A percentile compares a stretch with the other conserved stretches of the same genome.
phyloP scores from a whole-genome alignment of 768 basidiomycete genomes.

The Leccinum subgranulosum region DNA sequence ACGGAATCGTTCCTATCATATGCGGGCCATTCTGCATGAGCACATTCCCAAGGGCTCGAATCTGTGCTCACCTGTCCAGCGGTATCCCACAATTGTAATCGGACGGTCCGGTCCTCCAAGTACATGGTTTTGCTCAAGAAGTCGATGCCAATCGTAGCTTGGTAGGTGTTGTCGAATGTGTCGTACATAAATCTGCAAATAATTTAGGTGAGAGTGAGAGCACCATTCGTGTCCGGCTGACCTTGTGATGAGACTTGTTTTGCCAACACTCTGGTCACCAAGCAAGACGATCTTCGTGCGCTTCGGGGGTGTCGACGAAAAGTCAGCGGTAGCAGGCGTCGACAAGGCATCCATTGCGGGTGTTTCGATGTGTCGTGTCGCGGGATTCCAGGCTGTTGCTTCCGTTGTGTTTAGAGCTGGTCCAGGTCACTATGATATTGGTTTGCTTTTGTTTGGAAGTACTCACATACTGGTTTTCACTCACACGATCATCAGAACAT shows the following conservation, averaged over 20 bases:
- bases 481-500: constrained; percentile 33
- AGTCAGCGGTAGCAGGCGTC: constrained; percentile 75
- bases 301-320: constrained; percentile 86
- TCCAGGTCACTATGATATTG: constrained; percentile 10
- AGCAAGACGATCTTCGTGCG: constrained; percentile 96
- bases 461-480: constrained; percentile 2
- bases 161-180: constrained; percentile 99
- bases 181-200: constrained; percentile 91
- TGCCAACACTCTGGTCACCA: constrained; percentile 97
- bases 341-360: constrained; percentile 48
- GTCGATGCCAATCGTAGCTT: constrained; percentile 97
- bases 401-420: constrained; percentile 2
- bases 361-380: not conserved
- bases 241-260: constrained; percentile 98
- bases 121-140: constrained; percentile 99
- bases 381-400: not conserved
- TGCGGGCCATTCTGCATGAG: constrained; percentile 1
- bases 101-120: constrained; percentile 95
- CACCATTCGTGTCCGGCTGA: constrained; percentile 35
- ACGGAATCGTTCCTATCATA: constrained; percentile 84
- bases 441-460: constrained; percentile 30
- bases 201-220: constrained; percentile 4
- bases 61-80: constrained; percentile 73
- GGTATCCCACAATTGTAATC: constrained; percentile 98
- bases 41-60: not conserved